These are phyloP conservation scores for Hypoxylon sp. DNA, from an alignment of 2,329 filamentous ascomycete species.

Conservation along the genomic window DNA sequence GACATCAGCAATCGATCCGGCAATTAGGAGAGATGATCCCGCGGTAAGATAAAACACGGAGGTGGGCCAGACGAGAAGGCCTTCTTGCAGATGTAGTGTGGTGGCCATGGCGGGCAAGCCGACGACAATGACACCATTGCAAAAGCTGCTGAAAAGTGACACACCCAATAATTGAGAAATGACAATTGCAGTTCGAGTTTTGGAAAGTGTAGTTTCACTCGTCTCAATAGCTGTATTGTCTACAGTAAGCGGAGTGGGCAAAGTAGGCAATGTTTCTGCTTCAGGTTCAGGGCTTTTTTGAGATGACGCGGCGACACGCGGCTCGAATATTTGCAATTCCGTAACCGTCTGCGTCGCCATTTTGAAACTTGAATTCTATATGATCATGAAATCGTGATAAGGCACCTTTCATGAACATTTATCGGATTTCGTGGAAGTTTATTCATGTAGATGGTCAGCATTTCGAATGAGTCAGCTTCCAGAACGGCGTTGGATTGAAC, in stretches of 20 bases:
- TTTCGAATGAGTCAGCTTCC: background rate
- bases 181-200: background rate
- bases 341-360: background rate
- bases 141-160: constrained; percentile 10
- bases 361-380: background rate
- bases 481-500: background rate
- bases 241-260: background rate
- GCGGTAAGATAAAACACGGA: constrained; percentile 9
- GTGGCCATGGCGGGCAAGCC: constrained; percentile 4
- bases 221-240: background rate
- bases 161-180: constrained; percentile 1
- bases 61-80: constrained; percentile 9
- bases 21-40: background rate
- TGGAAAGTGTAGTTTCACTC: background rate
- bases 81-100: background rate
- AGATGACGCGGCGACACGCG: background rate
- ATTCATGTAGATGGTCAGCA: background rate
- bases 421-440: background rate
- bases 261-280: background rate
- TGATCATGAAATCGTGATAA: background rate
- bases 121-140: constrained; percentile 4
- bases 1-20: constrained; percentile 9
- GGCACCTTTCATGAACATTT: background rate
- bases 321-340: background rate
- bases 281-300: background rate